phyloP scores from a whole-genome alignment of 805 yeast genomes.

The Limtongozyma cylindracea region DNA sequence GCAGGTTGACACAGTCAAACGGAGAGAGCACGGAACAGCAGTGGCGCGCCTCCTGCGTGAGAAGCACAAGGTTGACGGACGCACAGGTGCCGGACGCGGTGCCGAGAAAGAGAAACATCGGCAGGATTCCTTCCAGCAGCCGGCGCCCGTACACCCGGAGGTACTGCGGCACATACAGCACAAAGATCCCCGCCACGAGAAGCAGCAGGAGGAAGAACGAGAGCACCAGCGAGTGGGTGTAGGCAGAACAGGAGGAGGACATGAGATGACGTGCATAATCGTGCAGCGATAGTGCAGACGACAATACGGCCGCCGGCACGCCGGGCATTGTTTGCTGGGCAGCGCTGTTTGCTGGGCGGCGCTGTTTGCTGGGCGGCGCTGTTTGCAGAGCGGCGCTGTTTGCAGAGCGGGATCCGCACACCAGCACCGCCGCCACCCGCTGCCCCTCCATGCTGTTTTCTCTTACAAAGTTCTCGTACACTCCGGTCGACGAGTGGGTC shows the following conservation, averaged over 20 bases:
- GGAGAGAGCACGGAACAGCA: slow-evolving; percentile 25
- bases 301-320: too few relatives aligned
- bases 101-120: slow-evolving; percentile 46
- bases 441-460: too few relatives aligned
- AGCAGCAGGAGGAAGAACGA: slow-evolving; percentile 22
- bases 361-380: too few relatives aligned
- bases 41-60: slow-evolving; percentile 30
- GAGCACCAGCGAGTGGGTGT: slow-evolving; percentile 19
- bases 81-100: slow-evolving; percentile 45
- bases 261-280: too few relatives aligned
- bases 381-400: too few relatives aligned
- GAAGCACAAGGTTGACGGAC: slow-evolving; percentile 34
- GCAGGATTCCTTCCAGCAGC: slow-evolving; percentile 60
- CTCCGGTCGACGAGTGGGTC: too few relatives aligned
- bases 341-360: too few relatives aligned
- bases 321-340: too few relatives aligned
- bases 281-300: too few relatives aligned
- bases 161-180: slow-evolving; percentile 61
- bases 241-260: slow-evolving; percentile 4
- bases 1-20: slow-evolving; percentile 42
- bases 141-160: slow-evolving; percentile 24
- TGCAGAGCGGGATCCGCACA: too few relatives aligned
- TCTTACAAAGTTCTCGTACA: too few relatives aligned
- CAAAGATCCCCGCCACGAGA: slow-evolving; percentile 40
- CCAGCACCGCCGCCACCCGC: too few relatives aligned